Evolutionary conservation across 352 stramenopile species (phyloP), one percentile per base, ranked within the genome.

Genomic region (Phytopythium boreale): DNA sequence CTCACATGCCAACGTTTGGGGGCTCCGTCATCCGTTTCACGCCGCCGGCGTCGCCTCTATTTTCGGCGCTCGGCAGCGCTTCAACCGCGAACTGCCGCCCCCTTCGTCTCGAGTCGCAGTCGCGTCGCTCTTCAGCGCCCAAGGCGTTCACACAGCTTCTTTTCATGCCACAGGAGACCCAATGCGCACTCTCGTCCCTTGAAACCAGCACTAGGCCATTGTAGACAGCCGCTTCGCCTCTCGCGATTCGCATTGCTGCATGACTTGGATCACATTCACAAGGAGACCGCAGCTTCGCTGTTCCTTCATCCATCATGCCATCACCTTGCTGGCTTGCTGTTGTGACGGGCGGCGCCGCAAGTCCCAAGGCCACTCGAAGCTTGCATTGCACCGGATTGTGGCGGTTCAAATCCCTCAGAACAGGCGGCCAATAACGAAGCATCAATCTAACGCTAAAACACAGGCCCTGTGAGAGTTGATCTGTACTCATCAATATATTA

Each of bases 351-450:
- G 34, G 34, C 34, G 34, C 8, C 31, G 31, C 31, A 8, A 36
- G 31, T 36, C 31, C 4, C 31, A 10, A 1, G 34, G 34, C 34
- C 34, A 34, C 22, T n/a, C 19, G 15, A 14, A 56, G 5, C 15
- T 56, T 56, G 50, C 50, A 56, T 37, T 24, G 50, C 50, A 56
- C 50, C 50, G 50, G 50, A 56, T 56, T 56, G 43, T 49, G 41
- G 4, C 39, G 39, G 39, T 12, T n/a, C 39, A 46, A 9, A 6
- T 1, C 15, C 12, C 4, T 4, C 20, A n/a, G 43, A 49, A 15
- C 43, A 8, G 43, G 6, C 9, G 0, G 26, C n/a, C 11, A 2
- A 29, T 17, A 52, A 8, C 22, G 46, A 19, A 52, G 22, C 12
- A 14, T 52, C 46, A 52, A 52, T 14, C 5, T 52, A 8, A 52